Evolutionary conservation across 2,329 filamentous ascomycete species (phyloP), one percentile per base, ranked within the genome.

Genomic region (Trichoderma simmonsii): DNA sequence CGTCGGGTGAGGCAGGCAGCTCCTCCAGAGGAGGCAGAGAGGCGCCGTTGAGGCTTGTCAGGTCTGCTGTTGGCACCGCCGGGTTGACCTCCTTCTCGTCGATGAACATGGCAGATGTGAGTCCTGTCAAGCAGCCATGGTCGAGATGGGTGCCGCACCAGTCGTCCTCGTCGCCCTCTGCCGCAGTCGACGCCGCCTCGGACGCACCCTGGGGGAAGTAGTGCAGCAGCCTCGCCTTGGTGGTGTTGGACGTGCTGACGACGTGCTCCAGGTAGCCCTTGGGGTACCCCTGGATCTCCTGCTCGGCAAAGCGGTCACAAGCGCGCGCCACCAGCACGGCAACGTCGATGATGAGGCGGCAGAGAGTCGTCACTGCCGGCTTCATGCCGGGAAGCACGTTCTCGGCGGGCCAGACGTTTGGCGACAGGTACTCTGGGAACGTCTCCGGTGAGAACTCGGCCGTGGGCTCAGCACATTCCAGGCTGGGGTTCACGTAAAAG

Each of bases 91-190:
- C 79, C 39, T 81, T 82, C 83, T 98, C 95, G 78, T 98, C 94
- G 74, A 98, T 87, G 81, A 97, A 98, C 94, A 98, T 97, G 76
- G 95, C 95, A 3, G 92, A 95, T 0, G 96, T 99, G 39, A 99
- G 86, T 15, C 95, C 95, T 0, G 96, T 99, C 36, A 99, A 86
- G 79, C 95, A 98, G 57, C 96, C 94, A 77, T 98, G 94, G 81
- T 98, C 95, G 71, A 96, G 85, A 80, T 96, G 93, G 1, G 92
- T 94, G 4, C 94, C 93, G 81, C 95, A 99, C 96, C 96, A 99
- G 82, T 97, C 93, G 81, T 98, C 95, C 73, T 94, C 91, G 69
- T 85, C 84, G 39, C 80, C 81, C 54, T 81, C 81, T 9, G 80
- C 79, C 15, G 78, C 82, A 48, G 60, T 65, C 26, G 69, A 65